These are phyloP conservation scores for Thymus quinquecostatus DNA, from an alignment of 257 asterid genomes.

Conservation along the genomic window DNA sequence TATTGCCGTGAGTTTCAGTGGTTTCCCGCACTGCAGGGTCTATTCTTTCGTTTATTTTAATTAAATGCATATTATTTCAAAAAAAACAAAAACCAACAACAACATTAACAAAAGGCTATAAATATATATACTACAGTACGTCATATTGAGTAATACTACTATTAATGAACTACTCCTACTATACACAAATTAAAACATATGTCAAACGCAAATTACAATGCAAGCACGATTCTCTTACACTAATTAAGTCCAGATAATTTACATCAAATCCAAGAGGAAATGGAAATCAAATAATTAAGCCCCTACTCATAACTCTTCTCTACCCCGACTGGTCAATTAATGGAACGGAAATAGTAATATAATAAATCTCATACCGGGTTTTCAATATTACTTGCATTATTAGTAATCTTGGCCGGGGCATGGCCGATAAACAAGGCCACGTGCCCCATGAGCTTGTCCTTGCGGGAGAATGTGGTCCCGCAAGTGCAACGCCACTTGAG, in stretches of 20 bases:
- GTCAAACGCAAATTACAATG: background rate
- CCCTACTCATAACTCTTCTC: background rate
- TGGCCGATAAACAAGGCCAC: slow-evolving; percentile 74
- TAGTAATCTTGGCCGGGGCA: slow-evolving; percentile 37
- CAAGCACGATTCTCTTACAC: slow-evolving; percentile 24
- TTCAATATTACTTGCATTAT: too few relatives aligned
- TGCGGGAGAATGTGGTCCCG: slow-evolving; percentile 76
- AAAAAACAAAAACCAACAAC: too few relatives aligned
- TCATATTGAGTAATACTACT: too few relatives aligned
- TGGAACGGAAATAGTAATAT: too few relatives aligned
- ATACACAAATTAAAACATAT: slow-evolving; percentile 18
- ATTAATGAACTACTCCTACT: background rate
- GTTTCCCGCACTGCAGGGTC: too few relatives aligned
- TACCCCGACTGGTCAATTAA: too few relatives aligned
- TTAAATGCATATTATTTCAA: too few relatives aligned
- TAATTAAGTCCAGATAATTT: background rate
- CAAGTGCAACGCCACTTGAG: slow-evolving; percentile 79
- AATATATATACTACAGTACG: too few relatives aligned
- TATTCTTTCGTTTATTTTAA: too few relatives aligned
- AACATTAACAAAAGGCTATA: too few relatives aligned
- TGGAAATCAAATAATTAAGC: background rate
- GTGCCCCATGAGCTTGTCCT: slow-evolving; percentile 84
- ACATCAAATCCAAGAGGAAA: background rate
- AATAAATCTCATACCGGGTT: too few relatives aligned
- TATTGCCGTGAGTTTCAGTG: too few relatives aligned